Base-by-base conservation (phyloP, 495 filamentous ascomycete species). In the Immersiella caudata region DNA sequence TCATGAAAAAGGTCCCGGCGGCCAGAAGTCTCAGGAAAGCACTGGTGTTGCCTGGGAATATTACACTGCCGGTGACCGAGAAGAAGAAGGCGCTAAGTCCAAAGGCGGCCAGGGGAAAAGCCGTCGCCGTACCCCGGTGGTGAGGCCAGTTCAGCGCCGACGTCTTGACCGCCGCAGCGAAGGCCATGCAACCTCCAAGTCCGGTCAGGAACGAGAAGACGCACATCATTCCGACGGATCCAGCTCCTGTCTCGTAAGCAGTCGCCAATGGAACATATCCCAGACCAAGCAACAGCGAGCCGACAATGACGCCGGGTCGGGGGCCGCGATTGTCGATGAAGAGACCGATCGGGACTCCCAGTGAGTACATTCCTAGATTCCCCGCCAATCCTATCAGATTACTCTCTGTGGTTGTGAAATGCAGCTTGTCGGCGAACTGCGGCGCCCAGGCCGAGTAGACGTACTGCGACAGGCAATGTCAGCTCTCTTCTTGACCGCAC, bases 361-460 rank as follows among this genome's bases (percentile, higher is more conserved):
- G 85, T n/a, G 86, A 88, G 77, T 97, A 97, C 93, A 97, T 97
- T 71, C 94, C 94, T 70, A 98, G 74, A 71, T 98, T 98, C n/a
- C 91, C 94, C n/a, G 90, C 88, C 4, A 87, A 84, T 25, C 94
- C 94, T 72, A 99, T 96, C 65, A 97, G 74, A 76, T 98, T 97
- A 79, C 85, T 91, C 78, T 97, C 86, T 26, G 93, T 98, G 25
- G 95, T 90, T 2, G 92, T 92, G 60, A 98, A 87, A 78, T 91
- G 86, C 78, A 99, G 83, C 66, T 84, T 86, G 67, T 93, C 88
- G 25, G 93, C 93, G 72, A 97, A 97, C 77, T 97, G 93, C 18
- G 95, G 95, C 27, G 90, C 94, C 93, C 96, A 99, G 79, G 95
- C 96, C 63, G 93, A 97, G 74, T 97, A 99, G 69, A 94, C 96